Evolutionary conservation across 352 stramenopile species (phyloP).

Genomic region (Phytophthora uliginosa): DNA sequence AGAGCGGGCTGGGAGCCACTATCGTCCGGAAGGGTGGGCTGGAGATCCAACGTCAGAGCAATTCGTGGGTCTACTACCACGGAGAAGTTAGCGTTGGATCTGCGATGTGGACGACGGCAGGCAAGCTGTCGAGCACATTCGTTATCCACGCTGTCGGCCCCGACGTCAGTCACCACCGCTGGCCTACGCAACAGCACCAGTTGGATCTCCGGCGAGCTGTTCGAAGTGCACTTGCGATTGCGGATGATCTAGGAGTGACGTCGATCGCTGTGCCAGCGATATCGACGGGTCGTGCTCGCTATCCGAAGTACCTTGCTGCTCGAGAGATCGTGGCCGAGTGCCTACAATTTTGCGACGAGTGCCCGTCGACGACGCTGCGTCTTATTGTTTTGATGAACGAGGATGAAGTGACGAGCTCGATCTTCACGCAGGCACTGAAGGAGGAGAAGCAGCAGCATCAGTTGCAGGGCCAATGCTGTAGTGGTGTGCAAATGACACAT

Average conservation of each 20-base stretch:
- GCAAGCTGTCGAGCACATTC: constrained; percentile 37
- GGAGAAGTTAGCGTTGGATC: constrained; percentile 38
- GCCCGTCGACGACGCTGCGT: constrained; percentile 6
- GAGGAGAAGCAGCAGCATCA: constrained; percentile 17
- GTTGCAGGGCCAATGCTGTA: neutral
- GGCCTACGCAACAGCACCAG: constrained; percentile 13
- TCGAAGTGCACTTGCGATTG: constrained; percentile 34
- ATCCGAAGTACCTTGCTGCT: constrained; percentile 48
- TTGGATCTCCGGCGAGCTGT: constrained; percentile 20
- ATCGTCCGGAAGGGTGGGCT: constrained; percentile 37
- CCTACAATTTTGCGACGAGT: constrained; percentile 26
- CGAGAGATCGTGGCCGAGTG: constrained; percentile 46
- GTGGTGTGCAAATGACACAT: neutral
- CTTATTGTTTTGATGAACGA: constrained; percentile 48
- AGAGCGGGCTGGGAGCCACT: constrained; percentile 35
- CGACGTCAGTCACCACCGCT: constrained; percentile 12
- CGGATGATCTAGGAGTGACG: constrained; percentile 24
- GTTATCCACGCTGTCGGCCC: constrained; percentile 60
- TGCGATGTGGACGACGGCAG: constrained; percentile 43
- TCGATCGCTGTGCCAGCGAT: constrained; percentile 53
- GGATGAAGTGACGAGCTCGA: constrained; percentile 31
- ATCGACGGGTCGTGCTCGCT: constrained; percentile 48
- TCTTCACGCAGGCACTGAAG: constrained; percentile 36
- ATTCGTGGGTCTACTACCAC: constrained; percentile 33
- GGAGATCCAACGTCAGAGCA: constrained; percentile 41